Conservation (phyloP, 306 rosid species). For the Rubus parviflorus region DNA sequence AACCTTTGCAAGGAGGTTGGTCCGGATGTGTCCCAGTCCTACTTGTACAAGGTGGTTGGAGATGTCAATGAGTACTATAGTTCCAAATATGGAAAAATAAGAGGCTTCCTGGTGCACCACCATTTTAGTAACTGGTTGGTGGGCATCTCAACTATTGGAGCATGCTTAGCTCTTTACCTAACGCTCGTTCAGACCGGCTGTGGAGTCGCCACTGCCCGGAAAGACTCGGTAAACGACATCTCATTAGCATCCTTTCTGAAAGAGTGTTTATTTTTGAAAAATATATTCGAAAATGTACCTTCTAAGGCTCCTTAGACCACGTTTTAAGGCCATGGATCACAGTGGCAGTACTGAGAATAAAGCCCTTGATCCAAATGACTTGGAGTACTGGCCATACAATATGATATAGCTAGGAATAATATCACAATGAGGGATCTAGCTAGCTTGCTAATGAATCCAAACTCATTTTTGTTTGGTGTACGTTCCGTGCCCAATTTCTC, state of each 20-base stretch:
- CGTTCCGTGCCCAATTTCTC: no score
- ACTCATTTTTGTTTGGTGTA: neutral
- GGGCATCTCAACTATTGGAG: constrained; percentile 44
- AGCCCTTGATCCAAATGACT: neutral
- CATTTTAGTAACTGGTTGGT: constrained; percentile 46
- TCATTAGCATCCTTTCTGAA: neutral
- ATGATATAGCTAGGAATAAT: no score
- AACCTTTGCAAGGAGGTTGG: constrained; percentile 35
- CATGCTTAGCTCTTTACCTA: constrained; percentile 35
- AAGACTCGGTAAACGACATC: rapidly evolving
- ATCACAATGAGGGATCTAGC: no score
- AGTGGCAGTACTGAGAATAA: neutral
- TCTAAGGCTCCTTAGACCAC: neutral
- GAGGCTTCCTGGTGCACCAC: constrained; percentile 34
- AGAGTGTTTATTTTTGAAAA: neutral
- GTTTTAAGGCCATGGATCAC: neutral
- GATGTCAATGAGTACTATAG: constrained; percentile 28
- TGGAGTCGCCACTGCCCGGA: neutral
- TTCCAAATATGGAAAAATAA: neutral
- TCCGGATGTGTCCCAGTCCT: constrained; percentile 30
- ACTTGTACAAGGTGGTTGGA: constrained; percentile 31
- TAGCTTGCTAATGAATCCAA: no score
- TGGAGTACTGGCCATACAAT: no score
- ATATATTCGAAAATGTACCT: neutral
- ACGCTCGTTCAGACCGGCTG: constrained; percentile 32